A percentile compares a stretch with the other conserved stretches of the same genome.
Evolutionary conservation across 148 eudicot species (phyloP).

Genomic region (Fagopyrum esculentum): DNA sequence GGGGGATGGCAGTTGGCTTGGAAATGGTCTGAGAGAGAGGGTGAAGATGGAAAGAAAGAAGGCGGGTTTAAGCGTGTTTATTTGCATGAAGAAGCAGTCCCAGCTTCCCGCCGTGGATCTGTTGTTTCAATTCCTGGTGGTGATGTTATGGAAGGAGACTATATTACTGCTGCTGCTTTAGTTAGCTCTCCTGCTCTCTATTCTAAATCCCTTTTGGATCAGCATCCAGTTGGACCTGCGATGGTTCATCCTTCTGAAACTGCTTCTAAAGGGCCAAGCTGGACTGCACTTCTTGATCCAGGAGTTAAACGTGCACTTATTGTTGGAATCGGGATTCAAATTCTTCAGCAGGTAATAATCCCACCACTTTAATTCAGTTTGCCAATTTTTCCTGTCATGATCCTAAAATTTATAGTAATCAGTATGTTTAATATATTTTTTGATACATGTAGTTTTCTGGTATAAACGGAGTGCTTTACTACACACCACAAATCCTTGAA

Average conservation of each 20-base stretch:
- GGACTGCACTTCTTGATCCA: constrained; percentile 69
- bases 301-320: constrained; percentile 67
- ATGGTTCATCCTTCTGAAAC: constrained; percentile 55
- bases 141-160: constrained; percentile 33
- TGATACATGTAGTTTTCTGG: constrained; percentile 55
- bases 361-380: background rate
- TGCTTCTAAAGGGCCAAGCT: constrained; percentile 28
- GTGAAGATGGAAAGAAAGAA: constrained; percentile 44
- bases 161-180: constrained; percentile 46
- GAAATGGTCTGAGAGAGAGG: constrained; percentile 48
- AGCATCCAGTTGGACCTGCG: constrained; percentile 53
- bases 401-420: no score
- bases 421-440: no score
- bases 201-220: constrained; percentile 40
- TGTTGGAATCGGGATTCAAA: constrained; percentile 75
- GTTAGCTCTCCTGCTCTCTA: constrained; percentile 39
- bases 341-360: constrained; percentile 67
- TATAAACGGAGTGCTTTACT: constrained; percentile 68
- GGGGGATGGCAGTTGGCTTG: constrained; percentile 78
- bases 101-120: constrained; percentile 45
- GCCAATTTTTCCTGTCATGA: background rate
- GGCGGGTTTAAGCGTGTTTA: constrained; percentile 54
- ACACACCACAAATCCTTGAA: constrained; percentile 74
- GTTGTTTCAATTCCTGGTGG: constrained; percentile 46
- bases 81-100: constrained; percentile 36